phyloP scores from a whole-genome alignment of 441 rosid species.

The Pelargonium citronellum region DNA sequence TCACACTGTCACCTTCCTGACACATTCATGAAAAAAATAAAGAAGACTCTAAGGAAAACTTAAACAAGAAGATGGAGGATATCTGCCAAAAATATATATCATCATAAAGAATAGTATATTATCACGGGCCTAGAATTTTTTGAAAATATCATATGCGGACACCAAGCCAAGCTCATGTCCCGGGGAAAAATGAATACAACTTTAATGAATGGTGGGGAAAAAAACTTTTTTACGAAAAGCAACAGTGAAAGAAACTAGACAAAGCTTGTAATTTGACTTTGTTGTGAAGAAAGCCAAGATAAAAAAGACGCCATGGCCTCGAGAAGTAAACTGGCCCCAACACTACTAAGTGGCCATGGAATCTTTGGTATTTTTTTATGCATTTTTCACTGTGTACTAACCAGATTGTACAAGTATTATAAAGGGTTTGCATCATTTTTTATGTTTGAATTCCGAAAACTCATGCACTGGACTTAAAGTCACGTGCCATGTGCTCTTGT shows the following conservation, averaged over 20 bases:
- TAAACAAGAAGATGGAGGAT: neutral
- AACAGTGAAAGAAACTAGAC: conserved; percentile 27
- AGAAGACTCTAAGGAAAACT: conserved; percentile 9
- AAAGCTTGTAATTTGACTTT: conserved; percentile 36
- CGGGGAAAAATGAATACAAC: conserved; percentile 21
- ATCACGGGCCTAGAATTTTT: conserved; percentile 63
- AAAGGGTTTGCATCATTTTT: conserved; percentile 11
- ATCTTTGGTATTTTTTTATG: conserved; percentile 35
- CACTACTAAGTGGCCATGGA: conserved; percentile 18
- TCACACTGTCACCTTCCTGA: conserved; percentile 30
- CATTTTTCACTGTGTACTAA: conserved; percentile 28
- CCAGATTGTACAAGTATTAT: conserved; percentile 19
- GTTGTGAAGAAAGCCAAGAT: conserved; percentile 16
- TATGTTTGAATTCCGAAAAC: conserved; percentile 20
- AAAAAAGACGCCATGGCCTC: conserved; percentile 23
- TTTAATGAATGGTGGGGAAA: neutral
- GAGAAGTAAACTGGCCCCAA: conserved; percentile 20
- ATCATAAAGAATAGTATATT: conserved; percentile 25
- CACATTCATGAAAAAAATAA: conserved; percentile 18
- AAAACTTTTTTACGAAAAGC: conserved; percentile 2
- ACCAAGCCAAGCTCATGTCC: conserved; percentile 24
- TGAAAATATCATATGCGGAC: conserved; percentile 27
- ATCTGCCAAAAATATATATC: conserved; percentile 19
- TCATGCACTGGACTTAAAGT: conserved; percentile 28
- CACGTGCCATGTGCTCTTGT: conserved; percentile 31